Evolutionary conservation across 192 early-diverging fungal genomes (phyloP).

Genomic region (Phycomyces blakesleeanus): DNA sequence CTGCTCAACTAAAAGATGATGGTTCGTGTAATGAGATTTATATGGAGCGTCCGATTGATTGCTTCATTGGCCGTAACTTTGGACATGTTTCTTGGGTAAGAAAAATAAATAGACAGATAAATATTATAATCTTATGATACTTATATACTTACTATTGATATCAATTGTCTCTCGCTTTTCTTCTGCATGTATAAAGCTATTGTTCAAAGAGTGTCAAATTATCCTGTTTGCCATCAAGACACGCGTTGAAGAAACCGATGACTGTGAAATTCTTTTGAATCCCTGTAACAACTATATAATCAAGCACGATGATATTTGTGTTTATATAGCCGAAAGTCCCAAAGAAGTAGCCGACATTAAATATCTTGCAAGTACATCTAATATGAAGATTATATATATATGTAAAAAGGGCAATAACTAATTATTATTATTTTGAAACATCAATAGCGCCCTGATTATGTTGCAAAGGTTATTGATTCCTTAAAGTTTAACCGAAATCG

Average conservation of each 20-base stretch:
- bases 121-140: not conserved
- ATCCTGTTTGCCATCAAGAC: constrained; percentile 43
- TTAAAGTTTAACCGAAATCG: constrained; percentile 1
- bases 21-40: constrained; percentile 64
- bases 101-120: not conserved
- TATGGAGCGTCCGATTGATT: constrained; percentile 35
- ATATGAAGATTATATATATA: too few species aligned
- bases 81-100: constrained; percentile 41
- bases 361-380: constrained; percentile 20
- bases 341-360: constrained; percentile 37
- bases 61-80: constrained; percentile 57
- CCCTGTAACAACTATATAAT: constrained; percentile 49
- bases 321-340: constrained; percentile 52
- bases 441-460: not conserved
- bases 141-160: too few species aligned
- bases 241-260: constrained; percentile 5
- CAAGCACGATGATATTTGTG: constrained; percentile 36
- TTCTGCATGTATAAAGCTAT: constrained; percentile 5
- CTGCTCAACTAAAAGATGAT: constrained; percentile 30
- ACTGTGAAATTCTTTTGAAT: constrained; percentile 51
- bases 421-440: too few species aligned
- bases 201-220: constrained; percentile 45
- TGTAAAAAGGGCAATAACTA: too few species aligned
- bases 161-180: not conserved
- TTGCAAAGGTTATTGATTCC: not conserved